phyloP scores from a whole-genome alignment of 305 asterid species.

The Fraxinus baroniana region DNA sequence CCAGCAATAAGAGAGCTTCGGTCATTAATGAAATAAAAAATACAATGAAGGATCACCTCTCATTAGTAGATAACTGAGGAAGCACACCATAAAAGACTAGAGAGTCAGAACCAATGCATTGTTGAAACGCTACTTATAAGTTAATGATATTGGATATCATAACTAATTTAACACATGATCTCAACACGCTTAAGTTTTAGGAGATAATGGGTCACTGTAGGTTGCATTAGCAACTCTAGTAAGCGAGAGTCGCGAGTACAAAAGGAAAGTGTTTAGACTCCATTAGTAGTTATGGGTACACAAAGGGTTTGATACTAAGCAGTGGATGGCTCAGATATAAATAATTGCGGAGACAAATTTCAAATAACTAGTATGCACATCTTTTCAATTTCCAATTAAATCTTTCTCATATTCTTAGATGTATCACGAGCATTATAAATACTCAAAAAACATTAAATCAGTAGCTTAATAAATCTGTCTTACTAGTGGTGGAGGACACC shows the following conservation, averaged over 20 bases:
- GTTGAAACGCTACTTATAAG: neutral
- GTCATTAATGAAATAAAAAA: neutral
- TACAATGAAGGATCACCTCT: slow-evolving; percentile 1
- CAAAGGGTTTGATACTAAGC: neutral
- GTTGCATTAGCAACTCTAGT: neutral
- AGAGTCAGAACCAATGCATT: neutral
- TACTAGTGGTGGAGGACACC: neutral
- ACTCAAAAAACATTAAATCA: neutral
- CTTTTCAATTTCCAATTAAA: neutral
- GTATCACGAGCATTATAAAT: neutral
- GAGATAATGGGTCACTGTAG: neutral
- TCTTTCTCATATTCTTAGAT: neutral
- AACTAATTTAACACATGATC: neutral
- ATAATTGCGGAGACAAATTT: neutral
- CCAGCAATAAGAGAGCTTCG: neutral
- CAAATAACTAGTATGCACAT: neutral
- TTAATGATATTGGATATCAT: neutral
- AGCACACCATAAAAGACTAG: neutral
- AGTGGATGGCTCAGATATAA: neutral
- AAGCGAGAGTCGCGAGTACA: neutral
- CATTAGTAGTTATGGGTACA: neutral
- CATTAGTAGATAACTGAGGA: neutral
- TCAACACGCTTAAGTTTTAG: neutral
- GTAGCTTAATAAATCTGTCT: neutral
- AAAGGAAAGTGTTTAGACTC: neutral